Evolutionary conservation across 768 basidiomycete genomes (phyloP).

Genomic region (Termitomyces titanicus): DNA sequence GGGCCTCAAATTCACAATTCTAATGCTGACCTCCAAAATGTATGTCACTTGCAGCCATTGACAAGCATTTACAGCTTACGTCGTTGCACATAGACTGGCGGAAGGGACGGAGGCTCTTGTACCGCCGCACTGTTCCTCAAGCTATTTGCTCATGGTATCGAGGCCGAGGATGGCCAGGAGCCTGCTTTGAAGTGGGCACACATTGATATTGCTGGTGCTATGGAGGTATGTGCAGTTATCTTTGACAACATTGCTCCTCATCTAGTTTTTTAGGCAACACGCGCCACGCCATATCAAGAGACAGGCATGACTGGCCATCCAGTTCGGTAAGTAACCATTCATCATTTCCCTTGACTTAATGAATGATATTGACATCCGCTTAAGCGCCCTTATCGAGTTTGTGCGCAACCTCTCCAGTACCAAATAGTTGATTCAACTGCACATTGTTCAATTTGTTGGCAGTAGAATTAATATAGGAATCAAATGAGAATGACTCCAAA

Average conservation of each 20-base stretch:
- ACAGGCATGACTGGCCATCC: constrained; percentile 80
- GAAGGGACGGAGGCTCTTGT: constrained; percentile 64
- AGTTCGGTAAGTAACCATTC: constrained; percentile 53
- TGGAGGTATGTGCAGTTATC: constrained; percentile 52
- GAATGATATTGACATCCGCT: background rate
- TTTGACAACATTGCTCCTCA: background rate
- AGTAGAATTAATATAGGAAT: too few species aligned
- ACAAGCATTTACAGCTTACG: background rate
- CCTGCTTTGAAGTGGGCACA: constrained; percentile 78
- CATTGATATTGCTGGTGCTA: constrained; percentile 76
- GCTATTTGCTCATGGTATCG: constrained; percentile 73
- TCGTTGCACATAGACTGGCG: constrained; percentile 50
- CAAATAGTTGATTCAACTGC: constrained; percentile 9
- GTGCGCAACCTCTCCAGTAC: constrained; percentile 29
- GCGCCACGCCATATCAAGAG: constrained; percentile 59
- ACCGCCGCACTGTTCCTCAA: constrained; percentile 89
- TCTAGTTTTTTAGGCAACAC: constrained; percentile 35
- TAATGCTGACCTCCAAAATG: constrained; percentile 83
- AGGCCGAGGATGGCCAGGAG: constrained; percentile 52
- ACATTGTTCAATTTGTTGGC: too few species aligned
- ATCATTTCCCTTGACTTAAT: background rate
- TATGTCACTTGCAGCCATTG: constrained; percentile 21
- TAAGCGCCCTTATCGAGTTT: constrained; percentile 38
- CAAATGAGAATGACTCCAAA: too few species aligned
- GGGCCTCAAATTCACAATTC: constrained; percentile 71